Evolutionary conservation across 805 yeast species (phyloP).

Genomic region (Lipomyces orientalis): DNA sequence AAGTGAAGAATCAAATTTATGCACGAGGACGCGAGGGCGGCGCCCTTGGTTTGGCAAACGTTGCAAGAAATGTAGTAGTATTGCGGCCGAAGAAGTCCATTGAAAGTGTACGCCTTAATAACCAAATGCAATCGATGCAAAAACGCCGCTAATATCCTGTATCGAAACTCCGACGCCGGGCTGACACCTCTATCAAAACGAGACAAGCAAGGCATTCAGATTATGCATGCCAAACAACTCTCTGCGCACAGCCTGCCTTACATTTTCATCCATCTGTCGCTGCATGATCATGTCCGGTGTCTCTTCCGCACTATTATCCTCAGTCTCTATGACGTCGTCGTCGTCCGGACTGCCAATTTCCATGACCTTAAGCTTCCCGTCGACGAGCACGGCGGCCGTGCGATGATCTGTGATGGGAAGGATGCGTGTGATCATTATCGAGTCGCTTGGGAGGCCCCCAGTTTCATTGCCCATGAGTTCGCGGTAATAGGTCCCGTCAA

Average conservation of each 20-base stretch:
- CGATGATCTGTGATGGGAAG: constrained; percentile 11
- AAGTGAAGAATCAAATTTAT: neutral
- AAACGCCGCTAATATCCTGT: neutral
- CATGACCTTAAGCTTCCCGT: constrained; percentile 18
- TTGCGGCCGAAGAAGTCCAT: neutral
- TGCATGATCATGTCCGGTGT: constrained; percentile 9
- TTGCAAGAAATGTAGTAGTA: no score
- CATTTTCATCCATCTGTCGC: constrained; percentile 17
- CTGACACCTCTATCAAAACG: constrained; percentile 9
- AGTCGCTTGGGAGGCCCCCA: neutral
- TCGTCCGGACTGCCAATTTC: constrained; percentile 20
- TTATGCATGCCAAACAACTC: constrained; percentile 33
- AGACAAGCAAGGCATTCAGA: constrained; percentile 27
- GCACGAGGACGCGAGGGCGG: no score
- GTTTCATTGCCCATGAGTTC: constrained; percentile 24
- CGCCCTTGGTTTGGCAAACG: no score
- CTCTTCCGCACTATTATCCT: constrained; percentile 2
- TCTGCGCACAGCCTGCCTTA: constrained; percentile 25
- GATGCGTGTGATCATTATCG: constrained; percentile 25
- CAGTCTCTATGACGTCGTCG: neutral
- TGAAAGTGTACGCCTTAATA: neutral
- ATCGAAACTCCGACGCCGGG: neutral
- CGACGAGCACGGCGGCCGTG: constrained; percentile 20
- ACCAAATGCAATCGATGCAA: neutral
- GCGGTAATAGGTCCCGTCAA: constrained; percentile 25